These are phyloP conservation scores for Yamadazyma pseudoaaseri DNA, from an alignment of 1,139 yeast species.

Conservation along the genomic window DNA sequence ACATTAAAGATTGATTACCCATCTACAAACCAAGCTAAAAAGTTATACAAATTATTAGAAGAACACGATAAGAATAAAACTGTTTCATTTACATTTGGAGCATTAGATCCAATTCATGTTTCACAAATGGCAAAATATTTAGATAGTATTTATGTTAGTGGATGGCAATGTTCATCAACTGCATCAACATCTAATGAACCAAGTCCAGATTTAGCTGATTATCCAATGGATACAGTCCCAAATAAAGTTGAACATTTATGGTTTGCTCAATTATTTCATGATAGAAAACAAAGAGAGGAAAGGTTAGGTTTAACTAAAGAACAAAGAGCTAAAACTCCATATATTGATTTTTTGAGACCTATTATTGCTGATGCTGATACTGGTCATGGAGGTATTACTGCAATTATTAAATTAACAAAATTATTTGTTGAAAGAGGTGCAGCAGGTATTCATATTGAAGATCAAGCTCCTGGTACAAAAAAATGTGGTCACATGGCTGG, in stretches of 20 bases:
- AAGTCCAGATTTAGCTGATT: slow-evolving; percentile 97
- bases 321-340: slow-evolving; percentile 62
- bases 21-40: slow-evolving; percentile 79
- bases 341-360: slow-evolving; percentile 87
- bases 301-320: slow-evolving; percentile 59
- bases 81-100: slow-evolving; percentile 91
- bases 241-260: slow-evolving; percentile 96
- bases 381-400: slow-evolving; percentile 98
- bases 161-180: slow-evolving; percentile 98
- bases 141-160: slow-evolving; percentile 91
- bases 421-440: slow-evolving; percentile 98
- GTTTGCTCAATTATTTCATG: slow-evolving; percentile 96
- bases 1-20: slow-evolving; percentile 68
- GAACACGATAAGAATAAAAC: slow-evolving; percentile 75
- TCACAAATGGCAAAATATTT: slow-evolving; percentile 95
- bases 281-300: slow-evolving; percentile 92
- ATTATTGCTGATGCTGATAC: slow-evolving; percentile 98
- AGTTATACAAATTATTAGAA: slow-evolving; percentile 65
- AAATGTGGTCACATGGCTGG: slow-evolving; percentile 99
- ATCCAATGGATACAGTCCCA: slow-evolving; percentile 98
- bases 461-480: slow-evolving; percentile 98
- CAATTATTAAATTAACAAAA: slow-evolving; percentile 92
- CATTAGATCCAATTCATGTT: slow-evolving; percentile 93
- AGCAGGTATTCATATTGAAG: slow-evolving; percentile 98
- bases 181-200: slow-evolving; percentile 98